Evolutionary conservation across 1,139 yeast genomes (phyloP), one percentile per base, ranked within the genome.

Genomic region (Pichia sp.): DNA sequence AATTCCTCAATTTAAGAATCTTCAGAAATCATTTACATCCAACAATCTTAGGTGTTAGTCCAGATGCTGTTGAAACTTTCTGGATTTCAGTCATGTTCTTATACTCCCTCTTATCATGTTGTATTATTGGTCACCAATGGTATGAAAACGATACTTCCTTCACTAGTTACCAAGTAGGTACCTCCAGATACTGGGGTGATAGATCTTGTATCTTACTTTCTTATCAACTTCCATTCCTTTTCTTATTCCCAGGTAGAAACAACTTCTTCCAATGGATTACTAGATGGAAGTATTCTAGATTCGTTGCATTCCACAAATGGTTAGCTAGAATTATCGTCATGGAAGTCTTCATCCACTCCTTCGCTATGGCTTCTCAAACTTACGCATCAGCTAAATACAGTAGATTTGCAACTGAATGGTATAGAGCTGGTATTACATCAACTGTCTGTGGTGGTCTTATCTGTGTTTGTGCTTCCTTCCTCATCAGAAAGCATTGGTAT

Each of bases 241-340:
- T 81, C 34, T 55, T 82, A 24, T 79, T 82, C 63, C 84, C 83
- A 0, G 86, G 88, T 4, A 70, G 90, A 67, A 85, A 85, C 62
- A 85, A 85, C 61, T 66, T 85, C 44, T 64, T 85, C 58, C 78
- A 79, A 54, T 73, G 76, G 71, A 42, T 81, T 37, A 81, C 89
- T 4, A 86, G 89, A 38, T 82, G 89, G 84, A 71, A 77, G 21
- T 76, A 75, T 55, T 69, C 81, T 2, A 73, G 86, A 39, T 83
- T 84, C 60, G 69, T 81, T 48, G 69, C 76, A 20, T 74, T 80
- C 61, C 94, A 86, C 65, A 79, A 83, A 58, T 82, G 87, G 84
- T 59, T 79, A 7, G 79, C 83, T 2, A 73, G 93, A 63, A 54
- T 68, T 2, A 60, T 70, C 49, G 57, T 70, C 28, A 21, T 69